Percentiles rank a stretch among this genome's conserved stretches.
These are phyloP conservation scores for Annona cherimola DNA, from an alignment of 164 flowering plant species.

Conservation along the genomic window DNA sequence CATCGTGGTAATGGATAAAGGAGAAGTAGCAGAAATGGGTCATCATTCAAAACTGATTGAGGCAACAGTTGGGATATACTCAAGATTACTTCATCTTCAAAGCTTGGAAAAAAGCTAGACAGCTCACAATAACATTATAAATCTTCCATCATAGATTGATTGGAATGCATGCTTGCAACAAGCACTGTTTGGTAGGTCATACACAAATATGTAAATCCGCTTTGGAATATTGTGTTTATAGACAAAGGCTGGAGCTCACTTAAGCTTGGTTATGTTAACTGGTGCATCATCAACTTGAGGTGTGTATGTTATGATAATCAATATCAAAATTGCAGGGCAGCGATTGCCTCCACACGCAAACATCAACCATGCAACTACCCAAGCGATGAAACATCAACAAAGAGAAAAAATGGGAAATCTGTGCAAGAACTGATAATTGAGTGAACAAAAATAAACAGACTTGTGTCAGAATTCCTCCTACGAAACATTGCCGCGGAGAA, in stretches of 20 bases:
- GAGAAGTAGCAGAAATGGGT: conserved; percentile 59
- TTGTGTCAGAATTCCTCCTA: background rate
- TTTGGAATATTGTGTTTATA: background rate
- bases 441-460: background rate
- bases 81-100: conserved; percentile 47
- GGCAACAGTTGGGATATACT: conserved; percentile 41
- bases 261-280: background rate
- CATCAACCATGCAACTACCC: background rate
- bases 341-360: no score
- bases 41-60: conserved; percentile 37
- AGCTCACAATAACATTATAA: background rate
- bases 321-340: no score
- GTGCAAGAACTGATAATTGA: background rate
- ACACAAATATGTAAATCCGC: background rate
- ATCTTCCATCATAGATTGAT: background rate
- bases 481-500: background rate
- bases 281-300: background rate
- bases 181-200: background rate
- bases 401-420: background rate
- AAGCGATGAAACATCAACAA: background rate
- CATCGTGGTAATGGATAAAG: conserved; percentile 65
- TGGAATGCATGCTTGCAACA: background rate
- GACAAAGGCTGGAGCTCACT: background rate
- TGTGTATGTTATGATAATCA: no score
- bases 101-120: conserved; percentile 15